Evolutionary conservation across 805 yeast species (phyloP).

Genomic region (Cyberlindnera maritima): DNA sequence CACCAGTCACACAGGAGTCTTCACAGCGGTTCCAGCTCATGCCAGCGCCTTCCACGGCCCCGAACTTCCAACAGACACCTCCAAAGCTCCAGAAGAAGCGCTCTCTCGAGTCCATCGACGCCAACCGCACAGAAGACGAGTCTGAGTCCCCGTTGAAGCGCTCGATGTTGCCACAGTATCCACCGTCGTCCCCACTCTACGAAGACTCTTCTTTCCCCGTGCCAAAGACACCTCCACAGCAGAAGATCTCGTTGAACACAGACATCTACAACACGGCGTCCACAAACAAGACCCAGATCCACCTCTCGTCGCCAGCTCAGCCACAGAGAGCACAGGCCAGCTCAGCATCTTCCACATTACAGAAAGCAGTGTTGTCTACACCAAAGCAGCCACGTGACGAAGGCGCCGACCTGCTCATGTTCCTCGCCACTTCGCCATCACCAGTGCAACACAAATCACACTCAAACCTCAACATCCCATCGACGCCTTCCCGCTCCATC

Average conservation of each 20-base stretch:
- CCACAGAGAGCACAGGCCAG: neutral
- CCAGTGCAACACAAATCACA: conserved; percentile 35
- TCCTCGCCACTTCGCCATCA: conserved; percentile 80
- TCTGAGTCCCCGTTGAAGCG: conserved; percentile 19
- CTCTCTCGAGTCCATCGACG: conserved; percentile 22
- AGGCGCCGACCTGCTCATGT: conserved; percentile 81
- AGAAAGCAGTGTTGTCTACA: conserved; percentile 20
- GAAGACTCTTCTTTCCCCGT: conserved; percentile 20
- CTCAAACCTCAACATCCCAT: conserved; percentile 17
- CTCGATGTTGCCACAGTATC: conserved; percentile 12
- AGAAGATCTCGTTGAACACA: conserved; percentile 21
- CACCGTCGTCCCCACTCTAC: conserved; percentile 29
- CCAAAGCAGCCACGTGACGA: conserved; percentile 40
- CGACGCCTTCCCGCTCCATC: conserved; percentile 22
- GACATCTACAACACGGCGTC: conserved; percentile 28
- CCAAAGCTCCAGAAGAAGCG: conserved; percentile 16
- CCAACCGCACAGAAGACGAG: conserved; percentile 25
- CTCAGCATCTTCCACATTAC: conserved; percentile 2
- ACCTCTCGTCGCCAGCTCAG: conserved; percentile 22
- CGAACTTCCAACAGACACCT: neutral
- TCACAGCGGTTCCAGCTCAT: conserved; percentile 1
- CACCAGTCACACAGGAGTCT: neutral
- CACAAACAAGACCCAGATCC: conserved; percentile 26
- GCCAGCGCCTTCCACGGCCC: conserved; percentile 4
- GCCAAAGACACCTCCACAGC: conserved; percentile 30